Evolutionary conservation across 805 yeast genomes (phyloP), one percentile per base, ranked within the genome.

Genomic region (Sungouiozyma intestinalis): DNA sequence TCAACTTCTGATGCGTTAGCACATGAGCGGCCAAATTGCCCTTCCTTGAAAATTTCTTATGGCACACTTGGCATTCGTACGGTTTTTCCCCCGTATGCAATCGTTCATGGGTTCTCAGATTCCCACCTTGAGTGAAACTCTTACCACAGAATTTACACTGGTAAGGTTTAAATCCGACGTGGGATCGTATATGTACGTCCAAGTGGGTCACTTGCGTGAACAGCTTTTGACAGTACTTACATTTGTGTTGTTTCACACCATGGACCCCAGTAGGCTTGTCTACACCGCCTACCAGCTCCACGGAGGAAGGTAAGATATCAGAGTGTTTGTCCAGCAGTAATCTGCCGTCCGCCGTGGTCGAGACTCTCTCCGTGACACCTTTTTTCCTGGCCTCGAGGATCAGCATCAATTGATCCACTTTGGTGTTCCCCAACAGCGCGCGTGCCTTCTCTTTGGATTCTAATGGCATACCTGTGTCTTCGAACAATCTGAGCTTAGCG

Each of bases 11-110:
- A 63, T 87, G 97, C 0, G 94, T 87, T 44, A 84, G 65, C 58
- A 72, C 68, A 63, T 88, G 97, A 3, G 95, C 94, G 17, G 92
- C 88, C 50, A 86, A 71, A 63, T 88, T 88, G 16, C 97, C 97
- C 62, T 88, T 85, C 55, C 95, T 74, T 40, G 95, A 85, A 60
- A 88, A 88, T 33, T 76, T 69, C 46, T 86, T 74, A 17, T 76
- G 75, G 62, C 97, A 88, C 3, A 73, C 64, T 14, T 76, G 77
- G 66, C 97, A 88, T 36, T 72, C 69, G 56, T 81, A 90, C 6
- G 97, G 97, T 57, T 84, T 83, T 53, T 88, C 95, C 19, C 96
- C 95, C 0, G 95, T 87, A 54, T 86, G 96, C 33, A 86, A 68
- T 48, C 95, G 67, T 53, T 78, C 66, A 65, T 87, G 96, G 0